These are phyloP conservation scores for Blastobotrys buckinghamii DNA, from an alignment of 1,139 yeast genomes.

Conservation along the genomic window DNA sequence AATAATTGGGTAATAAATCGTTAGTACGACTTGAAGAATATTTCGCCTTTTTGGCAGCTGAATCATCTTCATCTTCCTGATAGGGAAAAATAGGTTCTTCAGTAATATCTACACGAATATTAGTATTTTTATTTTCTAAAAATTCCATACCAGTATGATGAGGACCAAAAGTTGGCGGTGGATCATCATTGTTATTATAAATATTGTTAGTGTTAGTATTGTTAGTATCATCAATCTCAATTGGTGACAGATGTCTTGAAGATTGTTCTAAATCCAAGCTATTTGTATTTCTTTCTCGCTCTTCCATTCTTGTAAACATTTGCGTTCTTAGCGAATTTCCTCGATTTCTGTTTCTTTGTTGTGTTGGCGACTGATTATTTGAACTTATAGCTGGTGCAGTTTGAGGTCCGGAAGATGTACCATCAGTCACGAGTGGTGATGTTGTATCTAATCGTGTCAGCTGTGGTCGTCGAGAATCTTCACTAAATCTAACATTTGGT, in stretches of 20 bases:
- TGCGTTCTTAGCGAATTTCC: constrained; percentile 13
- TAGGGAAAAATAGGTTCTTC: constrained; percentile 19
- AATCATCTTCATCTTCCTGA: constrained; percentile 6
- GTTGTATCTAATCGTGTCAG: constrained; percentile 9
- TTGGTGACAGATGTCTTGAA: constrained; percentile 4
- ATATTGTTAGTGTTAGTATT: too few relatives aligned
- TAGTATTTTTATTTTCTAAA: background rate
- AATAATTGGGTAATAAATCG: constrained; percentile 23
- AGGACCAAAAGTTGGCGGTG: constrained; percentile 16
- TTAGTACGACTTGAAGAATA: constrained; percentile 16
- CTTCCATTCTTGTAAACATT: constrained; percentile 10
- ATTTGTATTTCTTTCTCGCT: background rate
- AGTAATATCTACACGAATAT: constrained; percentile 16
- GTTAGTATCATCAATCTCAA: constrained; percentile 4
- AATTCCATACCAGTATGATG: constrained; percentile 16
- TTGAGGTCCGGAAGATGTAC: background rate
- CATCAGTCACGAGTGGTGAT: constrained; percentile 1
- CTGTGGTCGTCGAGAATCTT: constrained; percentile 3
- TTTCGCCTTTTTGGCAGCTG: constrained; percentile 10
- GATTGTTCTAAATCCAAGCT: background rate
- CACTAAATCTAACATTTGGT: background rate
- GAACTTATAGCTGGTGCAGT: constrained; percentile 4
- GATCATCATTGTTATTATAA: background rate
- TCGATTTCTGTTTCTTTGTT: constrained; percentile 5
- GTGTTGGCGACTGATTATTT: too few relatives aligned